A percentile compares a stretch with the other conserved stretches of the same genome.
phyloP scores from a whole-genome alignment of 1,284 basidiomycete species.

The Boletus semigastroideus region DNA sequence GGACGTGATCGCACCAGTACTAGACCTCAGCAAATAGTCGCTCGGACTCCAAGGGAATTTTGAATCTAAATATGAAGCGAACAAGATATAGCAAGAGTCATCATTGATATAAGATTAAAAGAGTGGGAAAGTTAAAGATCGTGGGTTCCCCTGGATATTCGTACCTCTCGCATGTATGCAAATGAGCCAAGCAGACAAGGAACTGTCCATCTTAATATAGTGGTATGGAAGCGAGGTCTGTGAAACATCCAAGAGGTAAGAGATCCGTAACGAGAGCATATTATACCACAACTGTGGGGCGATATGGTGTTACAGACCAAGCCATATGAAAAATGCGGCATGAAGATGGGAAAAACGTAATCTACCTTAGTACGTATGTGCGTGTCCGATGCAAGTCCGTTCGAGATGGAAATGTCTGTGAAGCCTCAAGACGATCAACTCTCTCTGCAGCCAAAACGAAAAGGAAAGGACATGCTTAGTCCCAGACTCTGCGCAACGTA shows the following conservation, averaged over 20 bases:
- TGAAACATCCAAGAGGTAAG: conserved; percentile 7
- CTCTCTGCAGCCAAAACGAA: not conserved
- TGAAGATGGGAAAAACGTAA: conserved; percentile 22
- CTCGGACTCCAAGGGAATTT: too few species aligned
- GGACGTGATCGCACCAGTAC: too few species aligned
- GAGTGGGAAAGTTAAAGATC: conserved; percentile 11
- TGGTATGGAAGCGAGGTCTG: conserved; percentile 15
- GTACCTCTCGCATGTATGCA: conserved; percentile 4
- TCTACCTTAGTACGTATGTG: conserved; percentile 33
- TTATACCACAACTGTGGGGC: conserved; percentile 22
- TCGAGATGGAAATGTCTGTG: conserved; percentile 21
- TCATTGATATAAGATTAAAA: not conserved
- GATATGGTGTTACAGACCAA: conserved; percentile 14
- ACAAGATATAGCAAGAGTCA: not conserved
- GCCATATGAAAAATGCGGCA: conserved; percentile 24
- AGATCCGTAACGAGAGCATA: conserved; percentile 17
- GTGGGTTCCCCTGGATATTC: not conserved
- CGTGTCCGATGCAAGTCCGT: conserved; percentile 31
- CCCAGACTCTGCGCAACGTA: conserved; percentile 30
- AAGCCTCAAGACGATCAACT: conserved; percentile 13
- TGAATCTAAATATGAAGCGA: not conserved
- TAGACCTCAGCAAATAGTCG: too few species aligned
- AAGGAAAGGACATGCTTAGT: conserved; percentile 15
- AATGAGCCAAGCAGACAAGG: conserved; percentile 5
- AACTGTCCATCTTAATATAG: conserved; percentile 7